Evolutionary conservation across 805 yeast genomes (phyloP).

Genomic region (Metschnikowia peoriensis): DNA sequence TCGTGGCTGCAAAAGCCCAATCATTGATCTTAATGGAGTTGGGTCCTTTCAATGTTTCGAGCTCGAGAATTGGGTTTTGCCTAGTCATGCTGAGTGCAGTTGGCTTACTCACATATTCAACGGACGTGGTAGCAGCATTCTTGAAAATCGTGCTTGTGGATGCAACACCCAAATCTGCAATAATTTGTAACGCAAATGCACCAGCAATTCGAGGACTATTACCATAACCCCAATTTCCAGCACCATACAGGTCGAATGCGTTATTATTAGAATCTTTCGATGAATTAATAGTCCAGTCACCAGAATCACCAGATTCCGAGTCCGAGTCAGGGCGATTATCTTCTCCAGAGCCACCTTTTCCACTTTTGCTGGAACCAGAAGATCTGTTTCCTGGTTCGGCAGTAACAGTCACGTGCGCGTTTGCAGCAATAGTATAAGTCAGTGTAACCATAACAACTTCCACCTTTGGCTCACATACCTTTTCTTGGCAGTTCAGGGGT

Average conservation of each 20-base stretch:
- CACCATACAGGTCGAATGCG: no score
- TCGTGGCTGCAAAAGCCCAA: neutral
- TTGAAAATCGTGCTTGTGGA: constrained; percentile 1
- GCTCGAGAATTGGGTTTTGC: neutral
- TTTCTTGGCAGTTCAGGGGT: neutral
- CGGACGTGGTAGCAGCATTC: constrained; percentile 1
- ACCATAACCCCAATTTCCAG: no score
- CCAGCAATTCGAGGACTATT: no score
- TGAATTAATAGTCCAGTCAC: no score
- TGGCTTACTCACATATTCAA: neutral
- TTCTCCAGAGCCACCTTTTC: no score
- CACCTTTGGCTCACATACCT: neutral
- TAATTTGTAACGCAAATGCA: neutral
- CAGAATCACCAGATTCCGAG: no score
- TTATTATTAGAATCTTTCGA: no score
- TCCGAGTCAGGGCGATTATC: no score
- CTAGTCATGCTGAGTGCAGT: neutral
- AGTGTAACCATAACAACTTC: neutral
- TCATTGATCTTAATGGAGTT: neutral
- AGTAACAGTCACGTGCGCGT: neutral
- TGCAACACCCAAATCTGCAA: neutral
- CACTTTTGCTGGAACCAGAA: neutral
- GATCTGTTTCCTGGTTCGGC: no score
- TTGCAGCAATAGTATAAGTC: neutral
- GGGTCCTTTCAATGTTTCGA: neutral